Evolutionary conservation across 2,329 filamentous ascomycete genomes (phyloP), one percentile per base, ranked within the genome.

Genomic region (Cladosporium colombiae): DNA sequence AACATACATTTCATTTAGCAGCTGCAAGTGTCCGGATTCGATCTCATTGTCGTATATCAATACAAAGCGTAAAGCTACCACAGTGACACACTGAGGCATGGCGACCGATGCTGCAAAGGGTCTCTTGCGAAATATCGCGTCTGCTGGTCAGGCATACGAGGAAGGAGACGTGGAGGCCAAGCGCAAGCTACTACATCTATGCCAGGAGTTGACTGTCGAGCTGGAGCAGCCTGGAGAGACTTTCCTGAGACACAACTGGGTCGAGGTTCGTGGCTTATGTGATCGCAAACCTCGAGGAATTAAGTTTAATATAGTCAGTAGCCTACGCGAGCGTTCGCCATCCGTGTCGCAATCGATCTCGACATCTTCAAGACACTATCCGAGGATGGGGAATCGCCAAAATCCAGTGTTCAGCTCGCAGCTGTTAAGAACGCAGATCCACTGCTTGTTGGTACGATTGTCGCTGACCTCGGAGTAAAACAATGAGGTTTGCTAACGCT

Each of bases 341-440:
- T 59, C 16, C 56, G 37, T 46, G 23, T 37, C n/a, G 37, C 16
- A 3, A 37, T 59, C 5, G 56, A 59, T 31, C 35, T 59, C 13
- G 56, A 59, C 25, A 46, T 59, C 14, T 59, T 27, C 56, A 59
- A 59, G 11, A 59, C 56, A 16, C 14, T 59, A 14, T 59, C 56
- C 7, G 21, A 40, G 21, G 56, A 59, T 37, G 37, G 40, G 6
- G 33, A 40, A 2, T 59, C 56, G 56, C 56, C 56, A 11, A 59
- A 59, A 8, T 44, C 14, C 14, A 46, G 35, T n/a, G 37, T 6
- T n/a, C 33, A 59, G 16, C 10, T 59, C 4, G 56, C 56, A 2
- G 35, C n/a, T 35, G 5, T 25, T 16, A 59, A 44, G 37, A 31
- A 27, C 44, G 56, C 56, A 13, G 56, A 59, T 14, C 56, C 56